phyloP scores from a whole-genome alignment of 2,329 filamentous ascomycete genomes.

The Penicillium sp. region DNA sequence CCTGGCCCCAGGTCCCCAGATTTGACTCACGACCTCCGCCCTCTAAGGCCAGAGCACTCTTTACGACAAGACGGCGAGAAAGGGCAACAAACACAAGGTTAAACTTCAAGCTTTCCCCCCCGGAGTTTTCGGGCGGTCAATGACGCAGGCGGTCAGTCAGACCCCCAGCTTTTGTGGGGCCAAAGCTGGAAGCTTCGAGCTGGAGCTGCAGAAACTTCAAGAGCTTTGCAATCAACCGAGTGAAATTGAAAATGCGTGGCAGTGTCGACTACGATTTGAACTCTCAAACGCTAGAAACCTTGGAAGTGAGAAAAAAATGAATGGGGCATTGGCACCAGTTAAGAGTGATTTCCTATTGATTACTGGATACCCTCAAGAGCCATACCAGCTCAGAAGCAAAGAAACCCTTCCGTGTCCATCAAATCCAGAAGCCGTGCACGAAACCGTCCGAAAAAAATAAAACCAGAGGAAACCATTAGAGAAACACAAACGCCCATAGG shows the following conservation, averaged over 20 bases:
- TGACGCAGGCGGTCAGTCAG: constrained; percentile 10
- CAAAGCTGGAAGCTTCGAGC: neutral
- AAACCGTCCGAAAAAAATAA: constrained; percentile 33
- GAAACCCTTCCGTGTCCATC: constrained; percentile 22
- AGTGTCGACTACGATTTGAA: too few species aligned
- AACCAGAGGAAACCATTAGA: constrained; percentile 33
- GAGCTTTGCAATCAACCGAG: neutral
- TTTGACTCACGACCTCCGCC: too few species aligned
- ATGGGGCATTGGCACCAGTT: neutral
- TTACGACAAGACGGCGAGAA: neutral
- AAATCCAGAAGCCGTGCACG: constrained; percentile 32
- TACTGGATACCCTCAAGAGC: constrained; percentile 31
- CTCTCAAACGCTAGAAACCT: neutral
- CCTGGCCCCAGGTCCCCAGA: too few species aligned
- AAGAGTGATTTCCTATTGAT: constrained; percentile 32
- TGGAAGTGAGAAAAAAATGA: neutral
- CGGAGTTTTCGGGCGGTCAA: constrained; percentile 8
- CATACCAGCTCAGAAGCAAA: constrained; percentile 35
- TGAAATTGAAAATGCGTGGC: too few species aligned
- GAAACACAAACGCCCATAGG: constrained; percentile 39
- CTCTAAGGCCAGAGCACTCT: too few species aligned
- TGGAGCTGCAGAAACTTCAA: neutral
- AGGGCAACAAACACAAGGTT: constrained; percentile 1
- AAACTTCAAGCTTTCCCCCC: constrained; percentile 6
- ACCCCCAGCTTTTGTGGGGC: constrained; percentile 2